A percentile compares a stretch with the other conserved stretches of the same genome.
phyloP scores from a whole-genome alignment of 164 flowering plant species.

The Magnolia sinica region DNA sequence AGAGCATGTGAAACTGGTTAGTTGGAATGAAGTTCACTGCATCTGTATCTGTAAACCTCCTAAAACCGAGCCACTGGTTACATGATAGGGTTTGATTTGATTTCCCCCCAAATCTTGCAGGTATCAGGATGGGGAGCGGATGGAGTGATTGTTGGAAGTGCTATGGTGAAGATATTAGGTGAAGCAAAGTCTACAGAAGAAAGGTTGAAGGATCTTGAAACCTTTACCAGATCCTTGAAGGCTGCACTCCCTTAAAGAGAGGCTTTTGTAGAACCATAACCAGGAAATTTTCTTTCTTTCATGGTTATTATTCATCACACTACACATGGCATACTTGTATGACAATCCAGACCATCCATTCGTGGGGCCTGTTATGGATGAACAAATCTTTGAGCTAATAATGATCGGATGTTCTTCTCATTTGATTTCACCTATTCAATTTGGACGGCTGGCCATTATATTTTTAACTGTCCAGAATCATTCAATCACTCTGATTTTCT shows the following conservation, averaged over 20 bases:
- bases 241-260: slow-evolving; percentile 48
- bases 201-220: slow-evolving; percentile 73
- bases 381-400: background rate
- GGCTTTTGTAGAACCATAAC: slow-evolving; percentile 3
- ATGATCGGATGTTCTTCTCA: background rate
- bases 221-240: slow-evolving; percentile 61
- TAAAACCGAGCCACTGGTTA: background rate
- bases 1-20: slow-evolving; percentile 86
- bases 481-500: no score
- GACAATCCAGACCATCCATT: background rate
- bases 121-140: slow-evolving; percentile 94
- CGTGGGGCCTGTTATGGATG: background rate
- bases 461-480: no score
- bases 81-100: background rate
- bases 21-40: slow-evolving; percentile 6
- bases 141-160: slow-evolving; percentile 96
- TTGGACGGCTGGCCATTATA: no score
- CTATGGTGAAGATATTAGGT: slow-evolving; percentile 72
- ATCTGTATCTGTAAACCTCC: background rate
- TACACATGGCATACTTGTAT: background rate
- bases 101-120: slow-evolving; percentile 30
- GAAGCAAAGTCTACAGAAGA: slow-evolving; percentile 77
- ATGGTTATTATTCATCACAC: background rate
- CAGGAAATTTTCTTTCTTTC: background rate
- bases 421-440: no score